Conservation (phyloP, 805 yeast genomes). For the Ogataea trehaloabstinens region DNA sequence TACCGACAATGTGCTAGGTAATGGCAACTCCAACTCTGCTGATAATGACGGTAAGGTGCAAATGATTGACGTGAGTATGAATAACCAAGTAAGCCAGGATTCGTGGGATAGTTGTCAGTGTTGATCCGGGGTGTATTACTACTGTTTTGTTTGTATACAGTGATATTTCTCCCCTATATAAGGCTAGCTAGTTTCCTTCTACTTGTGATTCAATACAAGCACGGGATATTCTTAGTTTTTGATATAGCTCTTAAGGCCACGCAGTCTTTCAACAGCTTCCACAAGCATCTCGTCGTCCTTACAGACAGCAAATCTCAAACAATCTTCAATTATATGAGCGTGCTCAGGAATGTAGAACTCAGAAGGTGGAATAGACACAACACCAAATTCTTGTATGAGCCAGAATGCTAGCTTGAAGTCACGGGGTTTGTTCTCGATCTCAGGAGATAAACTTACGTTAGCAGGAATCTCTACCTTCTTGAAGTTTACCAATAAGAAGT, state of each 20-base stretch:
- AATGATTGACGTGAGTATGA: conserved; percentile 43
- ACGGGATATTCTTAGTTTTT: conserved; percentile 2
- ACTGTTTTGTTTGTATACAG: neutral
- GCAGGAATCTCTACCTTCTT: conserved; percentile 76
- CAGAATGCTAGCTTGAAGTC: conserved; percentile 91
- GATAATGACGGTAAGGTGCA: conserved; percentile 30
- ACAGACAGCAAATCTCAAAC: conserved; percentile 93
- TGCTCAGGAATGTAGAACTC: conserved; percentile 78
- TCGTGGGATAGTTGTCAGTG: conserved; percentile 39
- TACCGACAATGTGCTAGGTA: conserved; percentile 23
- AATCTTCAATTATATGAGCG: conserved; percentile 75
- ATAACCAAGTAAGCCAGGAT: conserved; percentile 32
- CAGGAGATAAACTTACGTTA: conserved; percentile 62
- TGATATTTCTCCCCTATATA: too few relatives aligned
- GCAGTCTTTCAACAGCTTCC: conserved; percentile 77
- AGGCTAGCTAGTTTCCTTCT: neutral
- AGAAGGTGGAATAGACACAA: conserved; percentile 97
- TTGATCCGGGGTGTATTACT: conserved; percentile 20
- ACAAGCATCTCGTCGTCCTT: conserved; percentile 80
- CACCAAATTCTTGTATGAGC: conserved; percentile 89
- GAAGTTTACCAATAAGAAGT: conserved; percentile 86
- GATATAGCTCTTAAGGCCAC: conserved; percentile 65
- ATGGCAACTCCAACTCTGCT: conserved; percentile 16
- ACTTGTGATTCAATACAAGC: too few relatives aligned
- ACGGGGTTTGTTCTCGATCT: conserved; percentile 63